These are phyloP conservation scores for Pelargonium myrrhifolium DNA, from an alignment of 441 rosid genomes.

Conservation along the genomic window DNA sequence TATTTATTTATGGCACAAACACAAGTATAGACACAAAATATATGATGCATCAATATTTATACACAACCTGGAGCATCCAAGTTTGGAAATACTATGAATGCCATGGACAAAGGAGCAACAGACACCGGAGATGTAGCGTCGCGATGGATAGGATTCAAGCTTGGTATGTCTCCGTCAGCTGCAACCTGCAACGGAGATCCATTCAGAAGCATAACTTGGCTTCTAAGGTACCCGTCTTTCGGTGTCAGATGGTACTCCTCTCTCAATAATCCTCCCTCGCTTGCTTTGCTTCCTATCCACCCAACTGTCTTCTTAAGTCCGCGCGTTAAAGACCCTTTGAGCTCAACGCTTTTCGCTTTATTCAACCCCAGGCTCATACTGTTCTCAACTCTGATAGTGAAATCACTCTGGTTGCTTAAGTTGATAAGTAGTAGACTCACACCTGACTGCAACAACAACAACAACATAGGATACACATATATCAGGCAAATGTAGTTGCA, in stretches of 20 bases:
- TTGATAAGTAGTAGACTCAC: slow-evolving; percentile 76
- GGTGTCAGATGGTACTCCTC: slow-evolving; percentile 93
- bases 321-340: slow-evolving; percentile 31
- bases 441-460: slow-evolving; percentile 47
- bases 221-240: slow-evolving; percentile 46
- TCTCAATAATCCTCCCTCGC: slow-evolving; percentile 36
- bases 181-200: slow-evolving; percentile 57
- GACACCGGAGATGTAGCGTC: slow-evolving; percentile 41
- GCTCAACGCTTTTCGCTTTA: slow-evolving; percentile 8
- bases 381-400: slow-evolving; percentile 39
- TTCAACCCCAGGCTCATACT: slow-evolving; percentile 29
- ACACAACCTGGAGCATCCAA: slow-evolving; percentile 72
- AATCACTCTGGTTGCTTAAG: slow-evolving; percentile 59
- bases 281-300: slow-evolving; percentile 54
- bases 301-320: slow-evolving; percentile 51
- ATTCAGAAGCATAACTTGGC: slow-evolving; percentile 68
- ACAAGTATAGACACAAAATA: not conserved
- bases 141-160: slow-evolving; percentile 43
- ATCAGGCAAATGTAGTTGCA: not conserved
- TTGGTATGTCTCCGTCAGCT: slow-evolving; percentile 47
- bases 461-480: not conserved
- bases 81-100: slow-evolving; percentile 72
- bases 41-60: slow-evolving; percentile 13
- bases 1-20: not conserved
- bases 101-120: slow-evolving; percentile 52